Conservation (phyloP, 2,329 filamentous ascomycete genomes). For the Parastagonospora avenae region DNA sequence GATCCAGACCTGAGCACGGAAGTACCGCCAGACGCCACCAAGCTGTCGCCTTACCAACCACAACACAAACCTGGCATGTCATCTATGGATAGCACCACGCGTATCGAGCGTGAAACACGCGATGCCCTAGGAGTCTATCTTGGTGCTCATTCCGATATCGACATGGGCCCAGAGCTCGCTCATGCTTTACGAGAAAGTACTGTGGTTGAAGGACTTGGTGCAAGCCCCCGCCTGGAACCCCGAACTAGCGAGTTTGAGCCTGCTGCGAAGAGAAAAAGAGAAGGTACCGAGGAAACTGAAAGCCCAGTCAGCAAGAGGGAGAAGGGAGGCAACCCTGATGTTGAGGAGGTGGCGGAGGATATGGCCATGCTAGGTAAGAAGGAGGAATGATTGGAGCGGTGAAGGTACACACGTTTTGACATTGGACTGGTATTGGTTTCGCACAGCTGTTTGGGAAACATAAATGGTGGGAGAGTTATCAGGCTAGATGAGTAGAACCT, state of each 20-base stretch:
- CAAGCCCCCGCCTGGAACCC: conserved; percentile 3
- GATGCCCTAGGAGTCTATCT: conserved; percentile 41
- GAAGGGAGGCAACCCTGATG: conserved; percentile 9
- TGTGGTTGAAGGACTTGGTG: conserved; percentile 5
- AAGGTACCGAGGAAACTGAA: conserved; percentile 21
- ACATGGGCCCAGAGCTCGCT: conserved; percentile 20
- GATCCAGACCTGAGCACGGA: conserved; percentile 11
- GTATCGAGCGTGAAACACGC: conserved; percentile 35
- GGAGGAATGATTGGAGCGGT: conserved; percentile 9
- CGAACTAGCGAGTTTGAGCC: conserved; percentile 19
- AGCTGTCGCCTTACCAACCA: conserved; percentile 21
- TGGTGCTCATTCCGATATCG: conserved; percentile 20
- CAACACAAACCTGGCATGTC: conserved; percentile 30
- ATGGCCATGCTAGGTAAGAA: conserved; percentile 11
- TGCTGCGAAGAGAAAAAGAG: conserved; percentile 35
- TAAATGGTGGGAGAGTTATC: background rate
- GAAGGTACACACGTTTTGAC: background rate
- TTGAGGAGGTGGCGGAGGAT: conserved; percentile 2
- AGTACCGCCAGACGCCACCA: conserved; percentile 2
- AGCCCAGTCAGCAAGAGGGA: conserved; percentile 35
- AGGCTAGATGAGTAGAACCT: background rate
- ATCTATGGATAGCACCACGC: conserved; percentile 36
- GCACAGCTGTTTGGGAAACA: background rate
- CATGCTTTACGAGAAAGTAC: conserved; percentile 5
- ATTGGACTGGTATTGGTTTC: background rate